phyloP scores from a whole-genome alignment of 345 rosid species.

The Ceriops decandra region DNA sequence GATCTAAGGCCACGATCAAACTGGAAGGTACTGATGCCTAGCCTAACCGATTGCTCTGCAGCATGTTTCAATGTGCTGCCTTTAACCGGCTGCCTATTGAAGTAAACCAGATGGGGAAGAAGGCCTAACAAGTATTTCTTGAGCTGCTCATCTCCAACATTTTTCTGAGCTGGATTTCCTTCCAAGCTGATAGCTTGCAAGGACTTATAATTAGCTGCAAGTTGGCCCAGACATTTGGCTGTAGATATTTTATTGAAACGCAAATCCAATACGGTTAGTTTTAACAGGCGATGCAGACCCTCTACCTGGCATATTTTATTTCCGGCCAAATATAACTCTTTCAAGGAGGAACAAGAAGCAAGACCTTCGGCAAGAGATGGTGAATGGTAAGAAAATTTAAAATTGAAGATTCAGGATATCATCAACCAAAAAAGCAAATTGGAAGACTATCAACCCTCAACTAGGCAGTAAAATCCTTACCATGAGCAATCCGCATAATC shows the following conservation, averaged over 20 bases:
- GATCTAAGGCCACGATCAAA: constrained; percentile 59
- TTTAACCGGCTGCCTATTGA: constrained; percentile 73
- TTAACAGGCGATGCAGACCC: constrained; percentile 93
- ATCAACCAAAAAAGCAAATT: background rate
- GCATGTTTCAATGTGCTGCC: constrained; percentile 49
- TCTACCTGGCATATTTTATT: constrained; percentile 90
- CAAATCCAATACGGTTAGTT: constrained; percentile 72
- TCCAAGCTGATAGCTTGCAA: constrained; percentile 94
- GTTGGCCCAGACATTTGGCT: constrained; percentile 82
- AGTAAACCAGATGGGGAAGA: constrained; percentile 75
- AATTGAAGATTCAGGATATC: background rate
- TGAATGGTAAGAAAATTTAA: background rate
- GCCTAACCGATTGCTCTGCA: constrained; percentile 58
- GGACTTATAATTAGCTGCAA: constrained; percentile 93
- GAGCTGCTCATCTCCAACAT: constrained; percentile 91
- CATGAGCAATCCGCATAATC: constrained; percentile 83
- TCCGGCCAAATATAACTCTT: constrained; percentile 78
- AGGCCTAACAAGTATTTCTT: constrained; percentile 76
- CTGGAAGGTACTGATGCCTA: constrained; percentile 56
- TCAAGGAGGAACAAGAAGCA: constrained; percentile 86
- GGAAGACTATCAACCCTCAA: background rate
- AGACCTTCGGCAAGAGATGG: constrained; percentile 43
- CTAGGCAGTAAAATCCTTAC: constrained; percentile 34
- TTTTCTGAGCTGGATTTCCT: constrained; percentile 96
- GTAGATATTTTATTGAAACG: constrained; percentile 90